Conservation (phyloP, 495 filamentous ascomycete genomes). For the Penicillium pulvis region DNA sequence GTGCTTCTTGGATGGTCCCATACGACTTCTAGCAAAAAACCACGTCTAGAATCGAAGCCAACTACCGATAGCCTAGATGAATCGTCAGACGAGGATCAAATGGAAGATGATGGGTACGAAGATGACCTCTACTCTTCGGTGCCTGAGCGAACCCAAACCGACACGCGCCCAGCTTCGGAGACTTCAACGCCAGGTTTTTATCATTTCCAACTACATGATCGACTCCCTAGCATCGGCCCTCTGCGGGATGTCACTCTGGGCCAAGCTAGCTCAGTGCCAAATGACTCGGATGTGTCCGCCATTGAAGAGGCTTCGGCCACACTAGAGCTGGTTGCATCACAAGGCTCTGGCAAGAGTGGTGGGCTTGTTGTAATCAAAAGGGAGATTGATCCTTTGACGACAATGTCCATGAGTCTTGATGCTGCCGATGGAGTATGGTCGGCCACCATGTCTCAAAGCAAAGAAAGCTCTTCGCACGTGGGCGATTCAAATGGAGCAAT, state of each 20-base stretch:
- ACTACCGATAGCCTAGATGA: slow-evolving; percentile 47
- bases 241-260: slow-evolving; percentile 72
- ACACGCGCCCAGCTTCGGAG: slow-evolving; percentile 23
- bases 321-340: slow-evolving; percentile 70
- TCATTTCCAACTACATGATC: slow-evolving; percentile 74
- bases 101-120: slow-evolving; percentile 68
- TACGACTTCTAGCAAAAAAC: slow-evolving; percentile 50
- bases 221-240: slow-evolving; percentile 73
- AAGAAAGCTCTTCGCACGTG: slow-evolving; percentile 38
- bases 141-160: slow-evolving; percentile 29
- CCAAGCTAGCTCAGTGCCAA: slow-evolving; percentile 30
- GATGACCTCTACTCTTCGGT: slow-evolving; percentile 71
- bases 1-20: slow-evolving; percentile 77
- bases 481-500: slow-evolving; percentile 53
- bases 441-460: slow-evolving; percentile 23
- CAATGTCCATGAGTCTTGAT: slow-evolving; percentile 54
- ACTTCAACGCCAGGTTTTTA: slow-evolving; percentile 56
- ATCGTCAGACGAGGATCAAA: slow-evolving; percentile 52
- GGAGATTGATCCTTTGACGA: slow-evolving; percentile 67
- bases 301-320: slow-evolving; percentile 49
- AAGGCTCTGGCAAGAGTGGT: slow-evolving; percentile 69
- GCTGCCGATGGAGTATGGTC: slow-evolving; percentile 42
- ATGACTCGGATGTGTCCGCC: slow-evolving; percentile 7
- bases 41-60: slow-evolving; percentile 51
- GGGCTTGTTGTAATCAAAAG: slow-evolving; percentile 73